A percentile compares a stretch with the other conserved stretches of the same genome.
phyloP scores from a whole-genome alignment of 306 rosid genomes.

The Mimosa bimucronata region DNA sequence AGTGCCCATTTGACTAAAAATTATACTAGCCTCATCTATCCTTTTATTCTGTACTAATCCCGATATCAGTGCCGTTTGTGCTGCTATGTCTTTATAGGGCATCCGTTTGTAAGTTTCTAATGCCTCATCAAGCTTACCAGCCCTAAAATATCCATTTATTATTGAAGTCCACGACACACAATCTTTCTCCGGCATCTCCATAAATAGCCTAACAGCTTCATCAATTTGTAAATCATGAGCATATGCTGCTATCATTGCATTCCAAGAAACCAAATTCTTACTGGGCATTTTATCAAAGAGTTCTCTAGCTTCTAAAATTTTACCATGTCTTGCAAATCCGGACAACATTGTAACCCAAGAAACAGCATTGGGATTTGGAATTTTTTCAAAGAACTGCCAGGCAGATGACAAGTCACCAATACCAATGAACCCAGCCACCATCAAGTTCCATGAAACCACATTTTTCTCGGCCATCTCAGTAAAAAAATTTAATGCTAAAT shows the following conservation, averaged over 20 bases:
- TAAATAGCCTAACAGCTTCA: conserved; percentile 61
- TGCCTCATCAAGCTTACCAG: conserved; percentile 73
- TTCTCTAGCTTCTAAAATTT: conserved; percentile 56
- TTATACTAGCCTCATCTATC: conserved; percentile 66
- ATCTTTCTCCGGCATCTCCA: conserved; percentile 68
- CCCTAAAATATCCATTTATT: conserved; percentile 67
- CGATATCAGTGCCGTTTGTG: conserved; percentile 78
- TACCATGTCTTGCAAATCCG: conserved; percentile 69
- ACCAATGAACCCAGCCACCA: conserved; percentile 70
- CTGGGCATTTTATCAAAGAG: conserved; percentile 68
- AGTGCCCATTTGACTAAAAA: conserved; percentile 53
- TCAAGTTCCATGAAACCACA: conserved; percentile 78
- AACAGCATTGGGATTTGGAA: conserved; percentile 60
- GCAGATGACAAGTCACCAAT: conserved; percentile 74
- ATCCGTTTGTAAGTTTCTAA: conserved; percentile 55
- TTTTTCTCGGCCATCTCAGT: conserved; percentile 66
- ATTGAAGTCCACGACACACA: conserved; percentile 86
- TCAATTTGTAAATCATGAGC: conserved; percentile 62
- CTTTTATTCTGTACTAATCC: conserved; percentile 65
- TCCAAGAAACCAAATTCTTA: conserved; percentile 85
- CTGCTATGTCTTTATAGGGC: conserved; percentile 73
- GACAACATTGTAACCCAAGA: conserved; percentile 76
- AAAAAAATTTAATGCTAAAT: conserved; percentile 56
- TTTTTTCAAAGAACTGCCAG: conserved; percentile 60
- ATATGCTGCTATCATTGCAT: conserved; percentile 85